Evolutionary conservation across 306 rosid genomes (phyloP), one percentile per base, ranked within the genome.

Genomic region (Vigna unguiculata): DNA sequence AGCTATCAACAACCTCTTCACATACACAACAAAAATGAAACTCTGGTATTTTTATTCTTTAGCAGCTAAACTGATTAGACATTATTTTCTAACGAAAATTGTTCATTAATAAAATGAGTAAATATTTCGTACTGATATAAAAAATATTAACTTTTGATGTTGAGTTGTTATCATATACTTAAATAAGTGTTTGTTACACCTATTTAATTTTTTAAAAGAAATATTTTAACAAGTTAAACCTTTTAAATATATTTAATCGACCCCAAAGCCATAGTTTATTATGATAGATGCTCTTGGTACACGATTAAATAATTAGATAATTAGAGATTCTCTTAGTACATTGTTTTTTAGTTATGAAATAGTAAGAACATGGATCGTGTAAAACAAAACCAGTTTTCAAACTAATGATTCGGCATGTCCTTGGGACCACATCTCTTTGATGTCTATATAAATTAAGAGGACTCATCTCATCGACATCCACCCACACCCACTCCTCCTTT

Each of bases 401-500:
- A 21, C 32, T 21, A 54, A 54, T 54, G 61, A 54, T 54, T 54
- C 7, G 2, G 8, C 4, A 10, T 53, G 30, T 53, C 30, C 6
- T 2, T 2, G 15, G 15, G 30, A 53, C 30, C 60, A 60, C 53
- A 15, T 51, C 64, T 6, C 28, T 43, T 25, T 12, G 8, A 65
- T 65, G 57, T 24, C 40, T 15, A 60, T 5, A 10, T n/a, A 24
- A n/a, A 40, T 40, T 9, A 40, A 51, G 34, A 61, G 48, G 4
- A 36, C 40, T 64, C 34, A 30, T 30, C 6, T 30, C 0, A 30
- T 30, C 6, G 1, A 30, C 1, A 78, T 71, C 34, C 12, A 11
- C 48, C 46, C 68, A 79, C 12, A 11, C 48, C 46, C 68, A 79
- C 74, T 32, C 57, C 22, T 17, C 22, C 46, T 16, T 63, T 79